A percentile compares a stretch with the other conserved stretches of the same genome.
phyloP scores from a whole-genome alignment of 2,329 filamentous ascomycete genomes.

The Fusarium sarcochroum region DNA sequence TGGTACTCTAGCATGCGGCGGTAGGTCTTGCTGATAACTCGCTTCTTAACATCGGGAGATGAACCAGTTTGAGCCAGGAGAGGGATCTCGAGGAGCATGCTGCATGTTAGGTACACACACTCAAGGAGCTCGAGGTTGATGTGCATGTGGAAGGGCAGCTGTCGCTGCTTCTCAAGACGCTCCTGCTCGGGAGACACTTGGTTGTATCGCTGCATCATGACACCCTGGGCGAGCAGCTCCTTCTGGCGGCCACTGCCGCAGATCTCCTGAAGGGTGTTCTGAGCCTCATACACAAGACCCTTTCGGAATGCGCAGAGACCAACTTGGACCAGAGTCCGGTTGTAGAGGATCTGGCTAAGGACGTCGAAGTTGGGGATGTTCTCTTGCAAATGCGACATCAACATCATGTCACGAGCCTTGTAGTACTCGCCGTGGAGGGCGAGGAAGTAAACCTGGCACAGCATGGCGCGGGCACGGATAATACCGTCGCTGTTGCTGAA shows the following conservation, averaged over 20 bases:
- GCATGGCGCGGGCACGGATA: constrained; percentile 94
- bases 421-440: constrained; percentile 98
- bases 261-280: constrained; percentile 97
- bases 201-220: constrained; percentile 97
- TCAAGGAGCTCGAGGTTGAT: constrained; percentile 99
- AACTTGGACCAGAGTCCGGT: constrained; percentile 96
- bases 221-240: constrained; percentile 96
- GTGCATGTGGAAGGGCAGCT: constrained; percentile 99
- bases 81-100: constrained; percentile 98
- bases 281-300: constrained; percentile 95
- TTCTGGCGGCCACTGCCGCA: constrained; percentile 98
- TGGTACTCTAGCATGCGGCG: constrained; percentile 99
- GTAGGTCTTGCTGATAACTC: constrained; percentile 99
- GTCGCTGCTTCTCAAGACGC: constrained; percentile 94
- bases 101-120: constrained; percentile 98
- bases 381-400: constrained; percentile 99
- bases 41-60: constrained; percentile 96
- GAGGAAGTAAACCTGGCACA: constrained; percentile 98
- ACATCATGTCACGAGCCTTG: constrained; percentile 97
- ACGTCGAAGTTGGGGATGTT: constrained; percentile 97
- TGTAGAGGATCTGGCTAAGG: constrained; percentile 97
- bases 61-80: constrained; percentile 97
- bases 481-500: constrained; percentile 97
- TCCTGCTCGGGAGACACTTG: constrained; percentile 98
- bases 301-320: constrained; percentile 98